These are phyloP conservation scores for Aspergillus ostianus DNA, from an alignment of 495 filamentous ascomycete species.

Conservation along the genomic window DNA sequence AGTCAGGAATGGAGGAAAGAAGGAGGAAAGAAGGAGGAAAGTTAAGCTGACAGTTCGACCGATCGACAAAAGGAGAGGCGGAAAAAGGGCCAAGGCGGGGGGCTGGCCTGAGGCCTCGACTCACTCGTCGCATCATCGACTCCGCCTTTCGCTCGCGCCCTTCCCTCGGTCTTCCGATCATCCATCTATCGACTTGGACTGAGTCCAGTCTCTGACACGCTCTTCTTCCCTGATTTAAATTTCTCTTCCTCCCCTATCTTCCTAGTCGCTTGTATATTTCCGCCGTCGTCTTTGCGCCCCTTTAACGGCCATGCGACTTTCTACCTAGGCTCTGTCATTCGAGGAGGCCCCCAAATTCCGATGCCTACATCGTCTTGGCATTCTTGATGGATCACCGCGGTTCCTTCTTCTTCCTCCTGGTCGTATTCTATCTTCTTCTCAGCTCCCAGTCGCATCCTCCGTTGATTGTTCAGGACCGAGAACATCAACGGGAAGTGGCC, in stretches of 20 bases:
- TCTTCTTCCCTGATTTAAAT: background rate
- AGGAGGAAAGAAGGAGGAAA: conserved; percentile 3
- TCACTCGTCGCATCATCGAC: conserved; percentile 42
- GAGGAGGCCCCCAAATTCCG: conserved; percentile 27
- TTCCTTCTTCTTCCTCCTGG: conserved; percentile 47
- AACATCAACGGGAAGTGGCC: conserved; percentile 42
- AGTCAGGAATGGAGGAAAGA: conserved; percentile 5
- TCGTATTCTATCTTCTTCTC: conserved; percentile 50
- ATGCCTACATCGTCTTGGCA: conserved; percentile 32
- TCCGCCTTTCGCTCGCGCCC: conserved; percentile 18
- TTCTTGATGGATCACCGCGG: conserved; percentile 48
- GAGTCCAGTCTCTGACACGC: too few relatives aligned
- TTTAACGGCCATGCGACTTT: conserved; percentile 21
- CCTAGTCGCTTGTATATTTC: conserved; percentile 2
- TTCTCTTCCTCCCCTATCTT: background rate
- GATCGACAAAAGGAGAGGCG: conserved; percentile 3
- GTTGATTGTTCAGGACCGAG: conserved; percentile 44
- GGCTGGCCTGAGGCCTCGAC: conserved; percentile 28
- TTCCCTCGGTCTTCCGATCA: conserved; percentile 30
- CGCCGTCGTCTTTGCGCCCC: background rate
- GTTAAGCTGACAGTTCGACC: conserved; percentile 2
- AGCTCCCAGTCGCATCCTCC: conserved; percentile 46
- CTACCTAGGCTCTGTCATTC: conserved; percentile 17
- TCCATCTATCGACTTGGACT: conserved; percentile 1
- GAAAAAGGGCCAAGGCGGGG: conserved; percentile 6